phyloP scores from a whole-genome alignment of 257 asterid genomes.

The Paraleonurus japonicus region DNA sequence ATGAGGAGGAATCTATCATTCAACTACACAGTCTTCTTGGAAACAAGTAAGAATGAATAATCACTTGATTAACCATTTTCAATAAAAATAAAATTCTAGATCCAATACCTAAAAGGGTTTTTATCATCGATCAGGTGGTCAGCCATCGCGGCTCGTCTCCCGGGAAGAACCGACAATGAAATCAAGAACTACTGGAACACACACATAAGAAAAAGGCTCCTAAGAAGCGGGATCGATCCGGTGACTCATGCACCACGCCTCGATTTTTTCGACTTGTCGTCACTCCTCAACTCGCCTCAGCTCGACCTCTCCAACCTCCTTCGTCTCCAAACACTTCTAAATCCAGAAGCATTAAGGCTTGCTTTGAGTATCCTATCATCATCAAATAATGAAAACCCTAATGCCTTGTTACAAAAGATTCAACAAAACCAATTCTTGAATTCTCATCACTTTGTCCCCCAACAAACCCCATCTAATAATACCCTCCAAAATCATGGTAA shows the following conservation, averaged over 20 bases:
- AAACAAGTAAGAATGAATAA: conserved; percentile 56
- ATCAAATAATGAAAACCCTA: conserved; percentile 40
- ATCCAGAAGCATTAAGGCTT: conserved; percentile 57
- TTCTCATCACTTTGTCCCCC: conserved; percentile 27
- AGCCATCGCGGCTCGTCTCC: conserved; percentile 74
- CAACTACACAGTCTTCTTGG: conserved; percentile 85
- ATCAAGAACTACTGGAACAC: conserved; percentile 93
- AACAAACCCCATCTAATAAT: conserved; percentile 36
- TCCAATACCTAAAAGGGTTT: no score
- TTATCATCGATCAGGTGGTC: conserved; percentile 73
- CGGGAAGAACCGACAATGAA: conserved; percentile 85
- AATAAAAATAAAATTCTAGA: no score
- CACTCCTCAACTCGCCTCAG: conserved; percentile 53
- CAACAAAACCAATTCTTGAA: conserved; percentile 47
- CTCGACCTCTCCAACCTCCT: conserved; percentile 55
- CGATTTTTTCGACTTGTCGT: conserved; percentile 62
- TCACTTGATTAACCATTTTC: no score
- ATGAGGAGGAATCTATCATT: conserved; percentile 78
- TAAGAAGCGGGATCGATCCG: conserved; percentile 75
- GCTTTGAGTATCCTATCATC: conserved; percentile 44
- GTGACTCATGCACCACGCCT: conserved; percentile 82
- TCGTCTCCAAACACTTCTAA: conserved; percentile 67
- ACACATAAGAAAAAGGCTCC: conserved; percentile 69
- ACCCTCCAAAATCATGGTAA: conserved; percentile 24
- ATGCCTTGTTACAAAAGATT: conserved; percentile 38